Base-by-base conservation (phyloP, 208 protist genomes). In the Trypanosoma scelopori region DNA sequence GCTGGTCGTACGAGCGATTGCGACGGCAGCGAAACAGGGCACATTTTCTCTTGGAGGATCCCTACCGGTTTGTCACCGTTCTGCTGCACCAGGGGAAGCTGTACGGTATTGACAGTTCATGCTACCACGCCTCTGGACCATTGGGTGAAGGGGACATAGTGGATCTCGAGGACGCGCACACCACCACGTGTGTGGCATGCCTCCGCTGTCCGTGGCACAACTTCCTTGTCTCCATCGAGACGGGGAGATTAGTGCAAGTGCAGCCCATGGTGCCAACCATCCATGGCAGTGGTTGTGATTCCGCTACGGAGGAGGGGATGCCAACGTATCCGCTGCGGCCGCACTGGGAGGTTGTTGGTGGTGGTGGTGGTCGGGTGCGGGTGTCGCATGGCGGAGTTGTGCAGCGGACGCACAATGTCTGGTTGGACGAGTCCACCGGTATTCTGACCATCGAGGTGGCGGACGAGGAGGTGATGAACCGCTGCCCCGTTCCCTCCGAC, bases 31-130 rank as follows among this genome's bases (percentile, higher is more conserved):
- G 89, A 41, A 82, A 87, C 45, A 76, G 89, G 12, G 86, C 87
- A 22, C 89, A 95, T 59, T 92, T 95, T 64, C 74, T 95, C 18
- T 72, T 95, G 1, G 84, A 87, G 30, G 86, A 92, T 47, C 86
- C 86, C 0, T 87, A 85, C 39, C 84, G 86, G 22, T 95, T 85
- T 63, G 81, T 95, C 27, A 92, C 89, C 13, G 89, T 95, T 27
- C 61, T 95, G 39, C 78, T 95, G n/a, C 63, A 75, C 32, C 11
- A 41, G 5, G 65, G 75, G 5, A 66, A 73, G 59, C 74, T 95
- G 57, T 81, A 79, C 66, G 89, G 81, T 50, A 79, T 96, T 23
- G 90, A 96, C 71, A 90, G 81, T 46, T 79, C 87, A 5, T 96
- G 90, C 55, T 96, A 92, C 59, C 90, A 96, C 56, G 87, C 83